phyloP scores from a whole-genome alignment of 495 filamentous ascomycete genomes.

The Echria macrotheca region DNA sequence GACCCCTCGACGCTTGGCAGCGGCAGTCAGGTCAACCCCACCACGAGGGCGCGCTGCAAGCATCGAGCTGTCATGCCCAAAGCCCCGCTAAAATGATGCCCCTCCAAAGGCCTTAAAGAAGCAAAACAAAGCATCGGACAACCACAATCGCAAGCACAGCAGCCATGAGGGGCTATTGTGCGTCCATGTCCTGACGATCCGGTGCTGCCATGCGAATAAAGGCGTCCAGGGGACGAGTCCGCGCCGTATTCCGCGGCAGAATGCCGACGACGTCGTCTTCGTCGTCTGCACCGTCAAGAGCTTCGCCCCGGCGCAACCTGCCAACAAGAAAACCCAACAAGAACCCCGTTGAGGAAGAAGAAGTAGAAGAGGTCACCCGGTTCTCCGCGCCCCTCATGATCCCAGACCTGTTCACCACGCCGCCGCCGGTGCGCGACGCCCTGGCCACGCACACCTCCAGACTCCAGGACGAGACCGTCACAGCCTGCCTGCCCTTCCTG shows the following conservation, averaged over 20 bases:
- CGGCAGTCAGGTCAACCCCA: neutral
- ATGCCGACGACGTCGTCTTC: constrained; percentile 4
- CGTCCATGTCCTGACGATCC: neutral
- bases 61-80: neutral
- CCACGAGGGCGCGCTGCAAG: neutral
- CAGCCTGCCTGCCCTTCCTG: constrained; percentile 66
- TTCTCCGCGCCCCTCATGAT: constrained; percentile 33
- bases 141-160: too few relatives aligned
- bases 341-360: constrained; percentile 11
- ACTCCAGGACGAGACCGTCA: constrained; percentile 61
- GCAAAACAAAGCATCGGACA: neutral
- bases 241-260: constrained; percentile 8
- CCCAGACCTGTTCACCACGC: constrained; percentile 59
- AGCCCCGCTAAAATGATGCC: neutral
- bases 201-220: constrained; percentile 11
- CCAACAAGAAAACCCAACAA: neutral
- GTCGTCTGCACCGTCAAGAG: neutral
- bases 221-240: constrained; percentile 6
- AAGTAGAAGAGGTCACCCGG: constrained; percentile 18
- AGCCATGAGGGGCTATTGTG: neutral
- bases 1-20: neutral
- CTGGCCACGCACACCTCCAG: constrained; percentile 63
- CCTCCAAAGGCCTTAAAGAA: neutral
- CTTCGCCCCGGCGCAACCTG: neutral
- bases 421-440: constrained; percentile 59